Percentiles rank a stretch among this genome's conserved stretches.
These are phyloP conservation scores for Arxiozyma heterogenica DNA, from an alignment of 1,139 yeast genomes.

Conservation along the genomic window DNA sequence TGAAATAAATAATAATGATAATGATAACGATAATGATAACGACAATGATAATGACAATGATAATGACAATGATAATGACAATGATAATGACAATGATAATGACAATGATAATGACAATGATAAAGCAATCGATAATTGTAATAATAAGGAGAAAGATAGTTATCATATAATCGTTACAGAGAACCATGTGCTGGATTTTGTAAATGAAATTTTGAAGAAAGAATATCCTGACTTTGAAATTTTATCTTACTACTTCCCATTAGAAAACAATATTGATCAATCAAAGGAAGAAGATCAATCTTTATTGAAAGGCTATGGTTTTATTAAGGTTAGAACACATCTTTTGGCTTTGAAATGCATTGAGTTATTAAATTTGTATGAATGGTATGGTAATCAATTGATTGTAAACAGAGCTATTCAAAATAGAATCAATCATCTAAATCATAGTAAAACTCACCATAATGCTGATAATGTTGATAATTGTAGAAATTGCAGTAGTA, in stretches of 20 bases:
- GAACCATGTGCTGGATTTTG: slow-evolving; percentile 16
- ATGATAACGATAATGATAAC: not conserved
- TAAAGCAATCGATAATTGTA: too few species aligned
- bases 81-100: not conserved
- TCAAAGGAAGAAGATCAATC: slow-evolving; percentile 2
- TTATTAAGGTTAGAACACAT: slow-evolving; percentile 37
- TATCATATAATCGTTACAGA: slow-evolving; percentile 11
- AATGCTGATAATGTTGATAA: not conserved
- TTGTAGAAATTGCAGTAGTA: not conserved
- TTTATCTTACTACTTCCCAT: slow-evolving; percentile 25
- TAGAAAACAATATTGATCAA: slow-evolving; percentile 5
- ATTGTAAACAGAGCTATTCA: slow-evolving; percentile 29
- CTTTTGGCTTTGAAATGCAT: slow-evolving; percentile 37
- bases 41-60: not conserved
- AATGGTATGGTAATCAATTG: slow-evolving; percentile 21
- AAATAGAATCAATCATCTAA: slow-evolving; percentile 13
- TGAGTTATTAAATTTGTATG: slow-evolving; percentile 30
- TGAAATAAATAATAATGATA: not conserved
- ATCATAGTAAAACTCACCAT: slow-evolving; percentile 3
- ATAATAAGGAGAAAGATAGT: not conserved
- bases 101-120: not conserved
- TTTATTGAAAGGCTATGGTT: slow-evolving; percentile 38
- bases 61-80: not conserved
- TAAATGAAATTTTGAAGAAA: slow-evolving; percentile 11
- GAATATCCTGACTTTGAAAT: slow-evolving; percentile 15